A percentile compares a stretch with the other conserved stretches of the same genome.
phyloP scores from a whole-genome alignment of 805 yeast genomes.

The Ogataea henricii region DNA sequence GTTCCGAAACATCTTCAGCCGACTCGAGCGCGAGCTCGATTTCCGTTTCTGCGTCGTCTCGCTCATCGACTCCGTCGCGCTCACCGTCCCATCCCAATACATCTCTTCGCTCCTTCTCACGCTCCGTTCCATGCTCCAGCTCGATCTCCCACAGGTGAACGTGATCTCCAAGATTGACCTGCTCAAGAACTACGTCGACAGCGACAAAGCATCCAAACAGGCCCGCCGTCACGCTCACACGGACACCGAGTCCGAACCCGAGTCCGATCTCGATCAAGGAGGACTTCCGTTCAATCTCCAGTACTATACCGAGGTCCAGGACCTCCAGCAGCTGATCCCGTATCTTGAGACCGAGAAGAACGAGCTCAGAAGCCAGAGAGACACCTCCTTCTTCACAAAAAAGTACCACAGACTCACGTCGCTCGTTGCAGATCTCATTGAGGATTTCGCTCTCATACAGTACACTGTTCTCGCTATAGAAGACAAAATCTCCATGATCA shows the following conservation, averaged over 20 bases:
- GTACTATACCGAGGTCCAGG: slow-evolving; percentile 91
- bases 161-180: slow-evolving; percentile 91
- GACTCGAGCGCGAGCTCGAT: slow-evolving; percentile 61
- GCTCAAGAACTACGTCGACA: slow-evolving; percentile 52
- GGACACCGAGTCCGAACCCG: slow-evolving; percentile 9
- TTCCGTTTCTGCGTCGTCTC: slow-evolving; percentile 83
- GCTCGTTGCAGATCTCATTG: slow-evolving; percentile 77
- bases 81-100: slow-evolving; percentile 88
- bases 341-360: slow-evolving; percentile 71
- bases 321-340: slow-evolving; percentile 68
- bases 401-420: slow-evolving; percentile 63
- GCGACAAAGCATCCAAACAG: slow-evolving; percentile 25
- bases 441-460: slow-evolving; percentile 83
- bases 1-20: slow-evolving; percentile 64
- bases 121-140: slow-evolving; percentile 86
- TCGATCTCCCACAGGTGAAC: slow-evolving; percentile 90
- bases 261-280: slow-evolving; percentile 42
- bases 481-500: slow-evolving; percentile 89
- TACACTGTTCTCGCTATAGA: slow-evolving; percentile 91
- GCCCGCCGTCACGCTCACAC: slow-evolving; percentile 18
- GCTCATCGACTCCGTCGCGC: slow-evolving; percentile 76
- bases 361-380: slow-evolving; percentile 49
- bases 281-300: slow-evolving; percentile 79
- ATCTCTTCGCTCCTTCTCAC: slow-evolving; percentile 78
- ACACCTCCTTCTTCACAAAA: slow-evolving; percentile 42